phyloP scores from a whole-genome alignment of 2,329 filamentous ascomycete species.

The Curvularia lunata region DNA sequence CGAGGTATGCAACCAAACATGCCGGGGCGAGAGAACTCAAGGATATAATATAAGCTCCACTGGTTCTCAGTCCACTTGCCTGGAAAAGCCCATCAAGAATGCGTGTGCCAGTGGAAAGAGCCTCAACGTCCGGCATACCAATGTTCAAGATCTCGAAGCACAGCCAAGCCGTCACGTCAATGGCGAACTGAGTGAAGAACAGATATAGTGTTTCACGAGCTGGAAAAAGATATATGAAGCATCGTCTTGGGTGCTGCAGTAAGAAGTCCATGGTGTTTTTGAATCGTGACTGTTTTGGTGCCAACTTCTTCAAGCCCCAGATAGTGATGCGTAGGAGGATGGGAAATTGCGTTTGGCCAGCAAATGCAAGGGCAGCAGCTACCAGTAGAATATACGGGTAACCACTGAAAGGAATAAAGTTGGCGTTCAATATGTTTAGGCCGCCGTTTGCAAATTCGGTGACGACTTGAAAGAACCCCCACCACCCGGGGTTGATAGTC shows the following conservation, averaged over 20 bases:
- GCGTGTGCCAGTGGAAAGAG: slow-evolving; percentile 60
- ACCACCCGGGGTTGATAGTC: slow-evolving; percentile 42
- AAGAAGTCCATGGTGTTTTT: slow-evolving; percentile 62
- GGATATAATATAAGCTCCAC: slow-evolving; percentile 70
- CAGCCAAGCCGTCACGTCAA: slow-evolving; percentile 70
- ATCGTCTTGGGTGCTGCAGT: slow-evolving; percentile 67
- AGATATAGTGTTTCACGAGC: slow-evolving; percentile 70
- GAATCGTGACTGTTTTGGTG: slow-evolving; percentile 49
- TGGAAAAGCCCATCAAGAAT: slow-evolving; percentile 71
- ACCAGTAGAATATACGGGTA: slow-evolving; percentile 56
- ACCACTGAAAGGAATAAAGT: slow-evolving; percentile 65
- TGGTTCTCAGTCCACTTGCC: slow-evolving; percentile 65
- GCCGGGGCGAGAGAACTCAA: slow-evolving; percentile 64
- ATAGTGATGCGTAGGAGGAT: slow-evolving; percentile 64
- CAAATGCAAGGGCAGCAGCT: slow-evolving; percentile 58
- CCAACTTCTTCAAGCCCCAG: slow-evolving; percentile 60
- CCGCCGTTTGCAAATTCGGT: slow-evolving; percentile 62
- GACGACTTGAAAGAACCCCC: slow-evolving; percentile 52
- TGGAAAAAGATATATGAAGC: slow-evolving; percentile 70
- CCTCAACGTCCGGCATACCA: slow-evolving; percentile 62
- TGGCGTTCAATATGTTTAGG: slow-evolving; percentile 62
- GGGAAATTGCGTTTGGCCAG: slow-evolving; percentile 64
- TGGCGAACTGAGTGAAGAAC: slow-evolving; percentile 63
- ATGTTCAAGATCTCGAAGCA: slow-evolving; percentile 71
- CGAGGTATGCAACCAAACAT: slow-evolving; percentile 65